These are phyloP conservation scores for Curvularia lunata DNA, from an alignment of 2,329 filamentous ascomycete species.

Conservation along the genomic window DNA sequence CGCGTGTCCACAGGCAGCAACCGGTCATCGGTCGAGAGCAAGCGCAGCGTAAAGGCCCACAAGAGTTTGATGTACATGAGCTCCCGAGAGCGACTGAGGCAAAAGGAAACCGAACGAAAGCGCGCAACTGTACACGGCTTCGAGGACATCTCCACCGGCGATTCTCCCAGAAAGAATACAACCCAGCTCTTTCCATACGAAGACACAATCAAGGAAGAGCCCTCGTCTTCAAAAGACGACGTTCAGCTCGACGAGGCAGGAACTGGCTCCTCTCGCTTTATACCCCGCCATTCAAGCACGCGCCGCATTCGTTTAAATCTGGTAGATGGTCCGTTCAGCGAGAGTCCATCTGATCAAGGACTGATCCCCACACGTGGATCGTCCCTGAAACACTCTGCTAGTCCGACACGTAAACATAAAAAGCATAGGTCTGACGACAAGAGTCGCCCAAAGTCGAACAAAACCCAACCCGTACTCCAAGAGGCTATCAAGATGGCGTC, in stretches of 20 bases:
- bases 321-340: constrained; percentile 30
- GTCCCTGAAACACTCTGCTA: constrained; percentile 43
- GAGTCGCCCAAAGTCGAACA: constrained; percentile 37
- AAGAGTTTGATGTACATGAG: constrained; percentile 75
- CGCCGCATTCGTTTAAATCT: constrained; percentile 37
- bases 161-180: constrained; percentile 30
- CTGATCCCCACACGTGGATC: constrained; percentile 45
- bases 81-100: constrained; percentile 70
- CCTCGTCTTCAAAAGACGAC: constrained; percentile 24
- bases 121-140: constrained; percentile 55
- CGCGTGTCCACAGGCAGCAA: constrained; percentile 39
- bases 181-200: constrained; percentile 41
- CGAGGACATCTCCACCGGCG: constrained; percentile 48
- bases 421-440: constrained; percentile 32
- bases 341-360: constrained; percentile 39
- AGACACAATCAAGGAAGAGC: constrained; percentile 49
- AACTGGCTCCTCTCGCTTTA: constrained; percentile 37
- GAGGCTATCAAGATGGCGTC: constrained; percentile 30
- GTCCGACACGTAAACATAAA: constrained; percentile 42
- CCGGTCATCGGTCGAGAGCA: constrained; percentile 45
- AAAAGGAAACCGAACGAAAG: constrained; percentile 68
- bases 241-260: constrained; percentile 12
- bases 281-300: constrained; percentile 41
- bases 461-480: constrained; percentile 35
- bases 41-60: constrained; percentile 47